Percentiles rank a stretch among this genome's conserved stretches.
Evolutionary conservation across 73 alveolate species (phyloP).

Genomic region (Strombidium stylifer): DNA sequence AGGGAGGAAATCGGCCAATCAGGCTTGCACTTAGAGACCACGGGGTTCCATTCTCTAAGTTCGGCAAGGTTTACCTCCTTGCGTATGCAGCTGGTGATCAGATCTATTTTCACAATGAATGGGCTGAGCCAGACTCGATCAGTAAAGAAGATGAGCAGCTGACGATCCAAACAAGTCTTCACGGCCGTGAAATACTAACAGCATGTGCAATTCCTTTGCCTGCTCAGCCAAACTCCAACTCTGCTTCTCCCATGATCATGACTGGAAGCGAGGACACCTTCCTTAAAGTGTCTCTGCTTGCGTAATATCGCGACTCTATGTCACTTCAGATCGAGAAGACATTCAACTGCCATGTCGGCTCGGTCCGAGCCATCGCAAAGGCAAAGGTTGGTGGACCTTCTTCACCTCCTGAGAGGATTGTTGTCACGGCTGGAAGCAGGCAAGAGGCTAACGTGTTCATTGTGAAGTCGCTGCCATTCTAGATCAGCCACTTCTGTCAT

Average conservation of each 20-base stretch:
- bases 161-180: constrained; percentile 1
- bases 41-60: background rate
- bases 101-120: constrained; percentile 8
- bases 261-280: constrained; percentile 49
- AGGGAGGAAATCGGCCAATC: constrained; percentile 50
- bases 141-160: background rate
- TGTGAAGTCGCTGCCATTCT: background rate
- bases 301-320: background rate
- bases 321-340: background rate
- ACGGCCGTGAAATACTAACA: constrained; percentile 35
- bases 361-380: constrained; percentile 35
- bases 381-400: background rate
- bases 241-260: background rate
- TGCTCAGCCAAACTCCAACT: no score
- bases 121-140: background rate
- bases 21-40: background rate
- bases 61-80: constrained; percentile 14
- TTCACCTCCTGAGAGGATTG: background rate
- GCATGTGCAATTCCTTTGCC: constrained; percentile 4
- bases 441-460: constrained; percentile 22
- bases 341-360: constrained; percentile 36
- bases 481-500: constrained; percentile 17
- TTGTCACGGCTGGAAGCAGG: constrained; percentile 33
- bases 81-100: constrained; percentile 32
- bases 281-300: constrained; percentile 5